Evolutionary conservation across 2,329 filamentous ascomycete species (phyloP).

Genomic region (Pestalotiopsis sp.): DNA sequence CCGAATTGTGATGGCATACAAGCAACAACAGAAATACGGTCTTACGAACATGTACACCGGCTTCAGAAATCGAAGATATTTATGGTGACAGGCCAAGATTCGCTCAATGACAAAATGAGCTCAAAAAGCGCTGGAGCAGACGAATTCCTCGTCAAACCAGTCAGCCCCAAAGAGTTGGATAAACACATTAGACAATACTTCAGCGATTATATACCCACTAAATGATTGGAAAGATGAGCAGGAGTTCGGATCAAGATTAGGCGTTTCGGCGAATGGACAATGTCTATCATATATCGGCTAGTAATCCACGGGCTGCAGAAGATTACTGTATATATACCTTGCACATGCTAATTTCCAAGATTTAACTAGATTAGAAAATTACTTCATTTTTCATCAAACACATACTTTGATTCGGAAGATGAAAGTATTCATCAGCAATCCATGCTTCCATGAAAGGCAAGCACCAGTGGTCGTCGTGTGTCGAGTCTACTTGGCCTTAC

Average conservation of each 20-base stretch:
- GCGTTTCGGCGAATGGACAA: neutral
- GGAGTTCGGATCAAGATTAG: neutral
- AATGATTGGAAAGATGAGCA: too few species aligned
- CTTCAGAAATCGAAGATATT: neutral
- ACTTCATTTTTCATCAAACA: too few species aligned
- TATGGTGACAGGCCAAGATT: slow-evolving; percentile 16
- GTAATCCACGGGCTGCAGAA: neutral
- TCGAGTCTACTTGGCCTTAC: neutral
- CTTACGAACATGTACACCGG: slow-evolving; percentile 2
- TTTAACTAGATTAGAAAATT: too few species aligned
- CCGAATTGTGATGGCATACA: slow-evolving; percentile 12
- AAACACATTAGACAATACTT: slow-evolving; percentile 7
- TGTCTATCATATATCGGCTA: neutral
- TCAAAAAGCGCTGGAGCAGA: slow-evolving; percentile 12
- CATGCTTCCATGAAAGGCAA: too few species aligned
- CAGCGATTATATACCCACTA: neutral
- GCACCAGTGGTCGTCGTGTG: neutral
- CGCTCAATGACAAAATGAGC: slow-evolving; percentile 3
- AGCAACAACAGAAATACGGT: slow-evolving; percentile 12
- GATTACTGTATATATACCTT: too few species aligned
- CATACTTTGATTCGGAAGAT: too few species aligned
- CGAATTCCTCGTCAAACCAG: slow-evolving; percentile 15
- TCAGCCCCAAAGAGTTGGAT: slow-evolving; percentile 10
- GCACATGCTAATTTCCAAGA: too few species aligned
- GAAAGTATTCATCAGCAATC: too few species aligned